These are phyloP conservation scores for Annona cherimola DNA, from an alignment of 164 flowering plant species.

Conservation along the genomic window DNA sequence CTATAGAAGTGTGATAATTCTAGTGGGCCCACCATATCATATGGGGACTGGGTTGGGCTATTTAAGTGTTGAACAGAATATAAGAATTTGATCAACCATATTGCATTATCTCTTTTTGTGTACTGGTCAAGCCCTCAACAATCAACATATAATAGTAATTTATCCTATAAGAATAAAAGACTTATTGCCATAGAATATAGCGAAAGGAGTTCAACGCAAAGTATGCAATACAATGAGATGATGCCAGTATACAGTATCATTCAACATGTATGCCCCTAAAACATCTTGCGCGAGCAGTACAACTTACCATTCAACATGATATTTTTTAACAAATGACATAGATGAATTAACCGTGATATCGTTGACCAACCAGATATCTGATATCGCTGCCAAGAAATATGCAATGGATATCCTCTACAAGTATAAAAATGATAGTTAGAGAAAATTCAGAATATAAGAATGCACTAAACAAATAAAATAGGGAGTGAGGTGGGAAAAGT, in stretches of 20 bases:
- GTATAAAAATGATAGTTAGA: not conserved
- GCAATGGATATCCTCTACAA: conserved; percentile 73
- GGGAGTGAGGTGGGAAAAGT: not conserved
- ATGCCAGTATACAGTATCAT: not conserved
- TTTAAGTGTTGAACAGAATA: no score
- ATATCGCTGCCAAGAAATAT: conserved; percentile 50
- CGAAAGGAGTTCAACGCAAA: not conserved
- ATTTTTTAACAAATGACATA: conserved; percentile 44
- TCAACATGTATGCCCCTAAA: not conserved
- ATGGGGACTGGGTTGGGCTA: no score
- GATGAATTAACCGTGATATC: conserved; percentile 42
- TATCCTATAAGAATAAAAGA: not conserved
- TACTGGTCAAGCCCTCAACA: no score
- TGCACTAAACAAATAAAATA: no score
- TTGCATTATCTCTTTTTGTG: no score
- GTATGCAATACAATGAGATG: no score
- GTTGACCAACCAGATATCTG: conserved; percentile 65
- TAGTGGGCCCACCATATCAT: no score
- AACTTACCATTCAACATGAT: conserved; percentile 61
- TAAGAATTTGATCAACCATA: no score
- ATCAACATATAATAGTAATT: no score
- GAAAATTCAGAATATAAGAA: no score
- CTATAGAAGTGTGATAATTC: no score
- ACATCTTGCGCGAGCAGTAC: not conserved
- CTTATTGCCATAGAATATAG: not conserved